Conservation (phyloP, 768 basidiomycete genomes). For the Cyathus striatus region DNA sequence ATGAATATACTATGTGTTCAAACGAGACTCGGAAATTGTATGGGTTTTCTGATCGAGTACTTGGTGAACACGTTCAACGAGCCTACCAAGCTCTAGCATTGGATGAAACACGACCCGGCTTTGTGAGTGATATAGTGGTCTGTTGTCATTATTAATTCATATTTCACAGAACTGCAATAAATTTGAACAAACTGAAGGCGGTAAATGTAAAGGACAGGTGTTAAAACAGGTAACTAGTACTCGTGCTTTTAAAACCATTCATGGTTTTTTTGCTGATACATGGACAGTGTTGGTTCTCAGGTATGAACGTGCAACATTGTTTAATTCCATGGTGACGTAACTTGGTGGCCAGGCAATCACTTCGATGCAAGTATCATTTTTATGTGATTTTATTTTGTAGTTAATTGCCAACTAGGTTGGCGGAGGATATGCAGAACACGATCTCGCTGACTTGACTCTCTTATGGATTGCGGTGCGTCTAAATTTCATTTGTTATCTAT, state of each 20-base stretch:
- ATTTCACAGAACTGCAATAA: constrained; percentile 49
- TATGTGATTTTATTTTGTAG: neutral
- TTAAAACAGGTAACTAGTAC: constrained; percentile 53
- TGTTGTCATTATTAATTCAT: neutral
- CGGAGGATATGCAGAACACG: constrained; percentile 65
- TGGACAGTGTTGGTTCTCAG: constrained; percentile 68
- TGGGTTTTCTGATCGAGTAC: constrained; percentile 54
- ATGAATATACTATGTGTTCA: constrained; percentile 47
- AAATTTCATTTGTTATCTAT: constrained; percentile 4
- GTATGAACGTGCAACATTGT: constrained; percentile 25
- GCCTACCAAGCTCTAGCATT: constrained; percentile 71
- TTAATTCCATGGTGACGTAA: neutral
- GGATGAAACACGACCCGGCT: constrained; percentile 63
- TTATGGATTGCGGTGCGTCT: constrained; percentile 58
- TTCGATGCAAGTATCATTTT: constrained; percentile 34
- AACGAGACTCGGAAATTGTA: constrained; percentile 46
- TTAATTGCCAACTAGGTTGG: constrained; percentile 42
- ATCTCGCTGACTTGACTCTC: constrained; percentile 60
- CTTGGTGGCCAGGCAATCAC: constrained; percentile 24
- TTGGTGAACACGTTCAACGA: constrained; percentile 59
- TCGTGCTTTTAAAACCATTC: neutral
- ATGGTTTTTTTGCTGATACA: neutral
- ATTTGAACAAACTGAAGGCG: constrained; percentile 53
- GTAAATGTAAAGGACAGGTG: constrained; percentile 48
- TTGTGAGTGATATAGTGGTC: constrained; percentile 30